Percentiles rank a stretch among this genome's conserved stretches.
Evolutionary conservation across 2,329 filamentous ascomycete species (phyloP).

Genomic region (Cladophialophora yegresii): DNA sequence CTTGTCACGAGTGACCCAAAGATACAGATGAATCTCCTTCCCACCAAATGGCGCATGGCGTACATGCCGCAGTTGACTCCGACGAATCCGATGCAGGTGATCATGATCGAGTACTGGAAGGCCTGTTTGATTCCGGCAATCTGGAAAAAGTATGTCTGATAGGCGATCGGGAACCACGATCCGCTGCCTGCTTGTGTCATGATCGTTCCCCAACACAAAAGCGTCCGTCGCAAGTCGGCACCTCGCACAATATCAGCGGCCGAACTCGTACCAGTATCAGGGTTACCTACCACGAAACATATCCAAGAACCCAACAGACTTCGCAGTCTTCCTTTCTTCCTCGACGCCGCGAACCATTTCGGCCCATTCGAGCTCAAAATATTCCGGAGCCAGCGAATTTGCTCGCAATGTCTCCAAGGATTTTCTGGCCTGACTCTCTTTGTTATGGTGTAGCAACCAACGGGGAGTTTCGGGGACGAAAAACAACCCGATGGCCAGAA

Average conservation of each 20-base stretch:
- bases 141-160: slow-evolving; percentile 51
- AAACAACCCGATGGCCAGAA: slow-evolving; percentile 36
- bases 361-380: slow-evolving; percentile 31
- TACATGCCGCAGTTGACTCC: slow-evolving; percentile 55
- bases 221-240: slow-evolving; percentile 52
- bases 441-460: slow-evolving; percentile 37
- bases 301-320: slow-evolving; percentile 21
- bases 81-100: slow-evolving; percentile 53
- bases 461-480: slow-evolving; percentile 40
- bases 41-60: slow-evolving; percentile 53
- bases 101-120: slow-evolving; percentile 56
- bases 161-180: slow-evolving; percentile 55
- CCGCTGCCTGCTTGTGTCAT: slow-evolving; percentile 51
- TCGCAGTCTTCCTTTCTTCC: slow-evolving; percentile 27
- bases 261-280: neutral
- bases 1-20: slow-evolving; percentile 50
- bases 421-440: slow-evolving; percentile 23
- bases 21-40: slow-evolving; percentile 53
- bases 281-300: slow-evolving; percentile 26
- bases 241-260: slow-evolving; percentile 38
- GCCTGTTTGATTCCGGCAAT: slow-evolving; percentile 47
- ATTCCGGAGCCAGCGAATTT: slow-evolving; percentile 9
- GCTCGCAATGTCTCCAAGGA: slow-evolving; percentile 15
- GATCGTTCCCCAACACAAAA: slow-evolving; percentile 54
- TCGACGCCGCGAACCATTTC: slow-evolving; percentile 31